Evolutionary conservation across 2,329 filamentous ascomycete species (phyloP).

Genomic region (Aureobasidium sp.): DNA sequence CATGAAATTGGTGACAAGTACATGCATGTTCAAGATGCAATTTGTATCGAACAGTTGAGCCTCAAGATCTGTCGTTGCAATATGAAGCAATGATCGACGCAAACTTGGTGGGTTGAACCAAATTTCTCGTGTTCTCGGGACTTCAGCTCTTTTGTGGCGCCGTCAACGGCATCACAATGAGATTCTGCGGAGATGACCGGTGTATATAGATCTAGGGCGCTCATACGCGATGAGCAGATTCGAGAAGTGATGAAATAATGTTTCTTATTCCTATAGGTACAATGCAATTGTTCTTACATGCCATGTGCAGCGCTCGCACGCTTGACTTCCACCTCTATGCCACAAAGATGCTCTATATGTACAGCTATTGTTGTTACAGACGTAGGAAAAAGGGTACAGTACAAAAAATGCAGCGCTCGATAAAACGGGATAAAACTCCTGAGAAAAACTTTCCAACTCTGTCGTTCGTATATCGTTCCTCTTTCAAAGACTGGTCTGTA

Average conservation of each 20-base stretch:
- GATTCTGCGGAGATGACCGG: neutral
- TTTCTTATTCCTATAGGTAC: neutral
- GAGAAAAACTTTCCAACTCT: neutral
- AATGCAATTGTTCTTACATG: constrained; percentile 9
- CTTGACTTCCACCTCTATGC: neutral
- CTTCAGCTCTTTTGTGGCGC: constrained; percentile 10
- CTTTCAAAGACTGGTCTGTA: neutral
- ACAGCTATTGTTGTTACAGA: constrained; percentile 11
- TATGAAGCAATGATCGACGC: constrained; percentile 11
- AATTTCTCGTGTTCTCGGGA: neutral
- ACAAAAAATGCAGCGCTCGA: neutral
- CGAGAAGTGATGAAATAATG: too few relatives aligned
- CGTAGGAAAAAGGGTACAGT: neutral
- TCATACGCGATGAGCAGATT: neutral
- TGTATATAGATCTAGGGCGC: neutral
- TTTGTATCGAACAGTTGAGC: neutral
- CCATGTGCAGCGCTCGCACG: neutral
- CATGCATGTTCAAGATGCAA: neutral
- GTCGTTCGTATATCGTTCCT: neutral
- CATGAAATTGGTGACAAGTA: neutral
- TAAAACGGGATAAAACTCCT: neutral
- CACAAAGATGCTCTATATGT: constrained; percentile 11
- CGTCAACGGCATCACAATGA: neutral
- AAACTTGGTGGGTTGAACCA: constrained; percentile 9
- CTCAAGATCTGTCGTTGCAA: constrained; percentile 8